Evolutionary conservation across 129 eudicot species (phyloP), one percentile per base, ranked within the genome.

Genomic region (Scalesia atractyloides): DNA sequence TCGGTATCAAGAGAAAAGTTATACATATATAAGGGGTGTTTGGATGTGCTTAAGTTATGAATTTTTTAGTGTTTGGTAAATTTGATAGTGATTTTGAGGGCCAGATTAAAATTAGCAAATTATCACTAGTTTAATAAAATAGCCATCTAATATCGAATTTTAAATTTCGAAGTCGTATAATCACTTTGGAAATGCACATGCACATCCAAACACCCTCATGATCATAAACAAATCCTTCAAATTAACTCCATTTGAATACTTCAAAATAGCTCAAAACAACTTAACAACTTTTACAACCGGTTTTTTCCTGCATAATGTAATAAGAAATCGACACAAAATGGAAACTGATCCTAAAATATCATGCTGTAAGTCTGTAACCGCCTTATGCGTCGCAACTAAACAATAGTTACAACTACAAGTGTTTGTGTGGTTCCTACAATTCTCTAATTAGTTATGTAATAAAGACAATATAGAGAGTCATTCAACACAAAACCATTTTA

Each of bases 121-220:
- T 15, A 64, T 8, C 44, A 61, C 30, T 8, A 30, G 22, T n/a
- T 17, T 19, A 37, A 53, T 14, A 41, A 37, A 36, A 48, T 1
- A 1, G 30, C 33, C 18, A 74, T 4, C 14, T 60, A 47, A 46
- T 68, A 49, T 46, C 47, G n/a, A 15, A 58, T 44, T 30, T 49
- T 8, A n/a, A 49, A 44, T 68, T 46, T 68, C 61, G 15, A 26
- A 60, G 37, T 47, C 16, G 30, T 6, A 18, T 53, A 17, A 53
- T 54, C 16, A 67, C 59, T 67, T 67, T 15, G 22, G 10, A 20
- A n/a, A 48, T 24, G 72, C 58, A 47, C 39, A 48, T 24, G 72
- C 58, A 47, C 39, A 67, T 46, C 22, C 1, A 67, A 67, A 47
- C 20, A 14, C 36, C 62, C 33, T 13, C 43, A 7, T 14, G 4